Conservation (phyloP, 495 filamentous ascomycete species). For the Achaetomiella virescens region DNA sequence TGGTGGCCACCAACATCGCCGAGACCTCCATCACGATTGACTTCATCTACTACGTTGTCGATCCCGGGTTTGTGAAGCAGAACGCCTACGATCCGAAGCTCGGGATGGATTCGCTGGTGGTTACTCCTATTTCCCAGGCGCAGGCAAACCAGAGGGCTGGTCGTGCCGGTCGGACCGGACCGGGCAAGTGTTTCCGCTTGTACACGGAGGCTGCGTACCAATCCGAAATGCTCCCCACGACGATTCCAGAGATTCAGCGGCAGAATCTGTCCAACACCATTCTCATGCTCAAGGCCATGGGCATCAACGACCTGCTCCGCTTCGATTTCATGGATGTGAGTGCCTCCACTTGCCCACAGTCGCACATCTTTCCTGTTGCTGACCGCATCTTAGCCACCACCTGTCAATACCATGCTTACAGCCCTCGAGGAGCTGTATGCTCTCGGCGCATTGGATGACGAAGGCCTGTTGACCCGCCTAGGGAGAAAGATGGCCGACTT, state of each 20-base stretch:
- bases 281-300: constrained; percentile 98
- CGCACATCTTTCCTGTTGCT: constrained; percentile 2
- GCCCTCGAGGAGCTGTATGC: constrained; percentile 94
- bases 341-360: too few relatives aligned
- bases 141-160: constrained; percentile 94
- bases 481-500: constrained; percentile 98
- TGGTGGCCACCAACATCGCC: constrained; percentile 98
- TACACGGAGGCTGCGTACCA: constrained; percentile 97
- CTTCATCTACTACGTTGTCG: constrained; percentile 93
- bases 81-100: constrained; percentile 95
- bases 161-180: constrained; percentile 87
- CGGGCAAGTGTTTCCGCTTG: constrained; percentile 91
- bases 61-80: constrained; percentile 97
- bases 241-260: constrained; percentile 93
- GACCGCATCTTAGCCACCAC: constrained; percentile 49
- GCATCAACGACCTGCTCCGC: constrained; percentile 93
- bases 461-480: constrained; percentile 86
- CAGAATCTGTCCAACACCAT: constrained; percentile 94
- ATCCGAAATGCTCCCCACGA: constrained; percentile 93
- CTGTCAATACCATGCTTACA: constrained; percentile 95
- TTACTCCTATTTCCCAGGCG: constrained; percentile 93
- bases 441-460: constrained; percentile 86
- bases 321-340: constrained; percentile 95
- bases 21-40: constrained; percentile 98
- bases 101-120: constrained; percentile 92